Percentiles rank a stretch among this genome's conserved stretches.
These are phyloP conservation scores for Venturia carpophila DNA, from an alignment of 2,329 filamentous ascomycete genomes.

Conservation along the genomic window DNA sequence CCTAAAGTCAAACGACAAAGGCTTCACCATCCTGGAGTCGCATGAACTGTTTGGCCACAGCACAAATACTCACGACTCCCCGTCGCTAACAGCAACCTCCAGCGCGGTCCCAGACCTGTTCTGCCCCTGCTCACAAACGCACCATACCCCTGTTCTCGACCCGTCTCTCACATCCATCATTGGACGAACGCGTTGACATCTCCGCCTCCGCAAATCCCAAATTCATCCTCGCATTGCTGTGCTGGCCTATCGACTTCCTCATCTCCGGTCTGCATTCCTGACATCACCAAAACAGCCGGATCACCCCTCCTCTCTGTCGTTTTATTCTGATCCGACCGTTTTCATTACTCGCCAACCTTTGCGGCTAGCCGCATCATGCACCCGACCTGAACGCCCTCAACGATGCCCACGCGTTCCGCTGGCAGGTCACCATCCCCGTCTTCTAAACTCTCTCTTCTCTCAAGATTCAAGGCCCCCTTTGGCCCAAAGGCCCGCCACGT, in stretches of 20 bases:
- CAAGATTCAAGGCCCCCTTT: slow-evolving; percentile 17
- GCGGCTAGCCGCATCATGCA: slow-evolving; percentile 17
- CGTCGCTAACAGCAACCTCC: background rate
- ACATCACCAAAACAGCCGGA: background rate
- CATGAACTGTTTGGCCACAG: background rate
- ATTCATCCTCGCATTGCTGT: background rate
- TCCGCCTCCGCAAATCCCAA: slow-evolving; percentile 5
- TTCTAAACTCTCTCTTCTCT: slow-evolving; percentile 17
- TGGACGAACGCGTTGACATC: background rate
- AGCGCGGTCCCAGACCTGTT: background rate
- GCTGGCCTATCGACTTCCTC: background rate
- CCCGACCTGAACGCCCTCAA: slow-evolving; percentile 15
- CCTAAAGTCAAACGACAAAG: background rate
- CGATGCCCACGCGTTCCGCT: slow-evolving; percentile 17
- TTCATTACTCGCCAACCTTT: background rate
- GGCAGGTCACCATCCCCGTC: slow-evolving; percentile 16
- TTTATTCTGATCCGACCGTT: background rate
- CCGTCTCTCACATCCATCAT: background rate
- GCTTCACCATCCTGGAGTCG: slow-evolving; percentile 1
- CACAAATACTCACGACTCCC: background rate
- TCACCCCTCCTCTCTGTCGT: background rate
- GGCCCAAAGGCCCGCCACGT: slow-evolving; percentile 52
- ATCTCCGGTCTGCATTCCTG: background rate
- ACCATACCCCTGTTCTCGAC: background rate
- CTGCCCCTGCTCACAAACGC: background rate